Conservation (phyloP, 345 rosid genomes). For the Brassica napus region Da-Ae NC_063436.1:22898501-22899000, state of each 20-base stretch:
- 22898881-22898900: slow-evolving; percentile 49
- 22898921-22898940: slow-evolving; percentile 9
- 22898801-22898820: slow-evolving; percentile 46
- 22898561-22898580: slow-evolving; percentile 3
- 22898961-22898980: slow-evolving; percentile 30
- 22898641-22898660: not conserved
- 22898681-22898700: not conserved
- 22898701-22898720: not conserved
- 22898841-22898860: slow-evolving; percentile 46
- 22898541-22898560: slow-evolving; percentile 3
- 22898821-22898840: slow-evolving; percentile 52
- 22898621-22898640: not conserved
- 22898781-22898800: slow-evolving; percentile 47
- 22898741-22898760: not conserved
- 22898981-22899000: slow-evolving; percentile 26
- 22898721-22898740: not conserved
- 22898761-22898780: not conserved
- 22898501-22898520: too few relatives aligned
- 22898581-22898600: slow-evolving; percentile 4
- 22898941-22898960: slow-evolving; percentile 13
- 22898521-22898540: not conserved
- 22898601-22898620: not conserved
- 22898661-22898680: not conserved
- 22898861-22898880: slow-evolving; percentile 34
- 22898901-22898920: slow-evolving; percentile 6